Percentiles rank a stretch among this genome's conserved stretches.
phyloP scores from a whole-genome alignment of 371 early-diverging fungal species.

The Mucor saturninus region DNA sequence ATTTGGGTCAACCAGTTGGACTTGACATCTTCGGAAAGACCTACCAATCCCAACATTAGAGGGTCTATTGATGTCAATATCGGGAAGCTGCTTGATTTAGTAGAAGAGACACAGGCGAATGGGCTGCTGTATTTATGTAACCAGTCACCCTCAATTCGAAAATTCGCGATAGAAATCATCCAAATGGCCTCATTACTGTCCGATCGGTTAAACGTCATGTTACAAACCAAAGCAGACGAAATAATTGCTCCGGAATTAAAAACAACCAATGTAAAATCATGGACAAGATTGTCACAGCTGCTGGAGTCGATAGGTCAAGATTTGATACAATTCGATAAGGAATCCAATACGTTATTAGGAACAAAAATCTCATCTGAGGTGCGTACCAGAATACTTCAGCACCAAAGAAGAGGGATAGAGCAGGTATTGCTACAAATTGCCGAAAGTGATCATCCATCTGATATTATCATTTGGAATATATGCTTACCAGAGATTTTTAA shows the following conservation, averaged over 20 bases:
- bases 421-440: conserved; percentile 42
- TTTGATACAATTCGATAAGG: conserved; percentile 59
- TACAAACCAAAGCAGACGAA: conserved; percentile 7
- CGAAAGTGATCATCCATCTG: conserved; percentile 55
- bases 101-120: conserved; percentile 76
- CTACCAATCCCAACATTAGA: conserved; percentile 6
- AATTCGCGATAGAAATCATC: conserved; percentile 63
- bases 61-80: conserved; percentile 26
- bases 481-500: conserved; percentile 74
- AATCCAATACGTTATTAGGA: conserved; percentile 49
- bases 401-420: conserved; percentile 45
- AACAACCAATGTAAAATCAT: conserved; percentile 21
- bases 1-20: conserved; percentile 51
- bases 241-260: conserved; percentile 39
- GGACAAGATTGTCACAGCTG: conserved; percentile 18
- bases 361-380: conserved; percentile 48
- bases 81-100: conserved; percentile 48
- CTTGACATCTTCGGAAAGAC: conserved; percentile 17
- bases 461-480: conserved; percentile 59
- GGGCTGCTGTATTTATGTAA: conserved; percentile 79
- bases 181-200: conserved; percentile 63
- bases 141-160: conserved; percentile 61
- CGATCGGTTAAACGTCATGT: conserved; percentile 32
- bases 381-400: conserved; percentile 54
- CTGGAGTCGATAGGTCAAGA: conserved; percentile 55